Base-by-base conservation (phyloP, 192 early-diverging fungal genomes). In the Coemansia reversa region DNA sequence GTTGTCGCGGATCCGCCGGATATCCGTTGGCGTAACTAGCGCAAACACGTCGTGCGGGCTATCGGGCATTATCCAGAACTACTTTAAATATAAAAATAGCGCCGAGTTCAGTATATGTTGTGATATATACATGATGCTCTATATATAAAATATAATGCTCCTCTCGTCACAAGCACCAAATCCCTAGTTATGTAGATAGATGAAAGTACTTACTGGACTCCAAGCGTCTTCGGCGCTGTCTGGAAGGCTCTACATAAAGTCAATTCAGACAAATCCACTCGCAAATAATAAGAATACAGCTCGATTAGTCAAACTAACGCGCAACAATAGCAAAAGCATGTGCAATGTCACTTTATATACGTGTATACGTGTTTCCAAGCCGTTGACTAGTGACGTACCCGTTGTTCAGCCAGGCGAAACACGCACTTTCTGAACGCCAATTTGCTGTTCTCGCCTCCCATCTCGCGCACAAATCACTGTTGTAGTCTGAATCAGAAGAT, bases 371-470 rank as follows among this genome's bases (percentile, higher is more conserved):
- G 14, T 20, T n/a, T 28, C 32, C 28, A 52, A 23, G 18, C 16
- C 23, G 35, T 1, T 39, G 2, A 16, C 57, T 19, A 39, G 35
- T 39, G 14, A 56, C 81, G 47, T 91, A 91, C 90, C 65, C 86
- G 79, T 70, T 91, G 86, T 73, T 95, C 89, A 56, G 88, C 90
- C 27, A 96, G 80, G 51, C 87, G 84, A 63, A 94, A 94, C 28
- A 95, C 93, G 58, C 87, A 86, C 79, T 93, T 92, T 54, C 93
- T 84, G 70, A 96, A 96, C 23, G 89, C 88, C 48, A 94, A 74
- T 74, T 96, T 96, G 66, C 87, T 89, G 70, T 96, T 93, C 18
- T 92, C 86, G 28, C 89, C 91, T 18, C 94, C 94, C 93, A 94
- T 96, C 72, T 70, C 33, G 35, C 32, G 32, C 32, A 32, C n/a